A percentile compares a stretch with the other conserved stretches of the same genome.
Evolutionary conservation across 768 basidiomycete species (phyloP).

Genomic region (Clavaria fumosa): DNA sequence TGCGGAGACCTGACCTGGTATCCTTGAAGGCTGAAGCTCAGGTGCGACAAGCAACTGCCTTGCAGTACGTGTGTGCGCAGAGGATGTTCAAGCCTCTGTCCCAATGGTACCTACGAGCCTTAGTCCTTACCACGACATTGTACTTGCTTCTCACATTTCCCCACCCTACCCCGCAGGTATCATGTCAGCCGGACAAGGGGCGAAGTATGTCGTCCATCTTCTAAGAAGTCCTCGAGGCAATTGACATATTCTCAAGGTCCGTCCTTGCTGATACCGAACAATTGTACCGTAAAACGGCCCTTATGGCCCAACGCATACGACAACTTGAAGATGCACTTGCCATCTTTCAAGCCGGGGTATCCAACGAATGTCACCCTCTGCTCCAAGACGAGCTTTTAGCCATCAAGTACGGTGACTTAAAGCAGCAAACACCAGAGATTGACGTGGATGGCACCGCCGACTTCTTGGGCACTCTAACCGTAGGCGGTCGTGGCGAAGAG

Average conservation of each 20-base stretch:
- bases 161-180: no score
- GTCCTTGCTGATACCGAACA: conserved; percentile 54
- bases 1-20: conserved; percentile 15
- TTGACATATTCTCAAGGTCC: conserved; percentile 20
- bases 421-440: conserved; percentile 10
- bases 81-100: conserved; percentile 56
- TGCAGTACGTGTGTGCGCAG: conserved; percentile 65
- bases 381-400: conserved; percentile 37
- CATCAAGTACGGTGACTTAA: conserved; percentile 18
- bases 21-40: conserved; percentile 48
- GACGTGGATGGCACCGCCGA: conserved; percentile 30
- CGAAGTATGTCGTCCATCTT: conserved; percentile 29
- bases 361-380: conserved; percentile 42
- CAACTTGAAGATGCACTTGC: conserved; percentile 47
- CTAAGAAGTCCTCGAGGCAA: background rate
- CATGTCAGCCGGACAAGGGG: conserved; percentile 71
- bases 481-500: conserved; percentile 44
- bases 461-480: conserved; percentile 43
- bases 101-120: conserved; percentile 63
- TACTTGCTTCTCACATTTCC: no score
- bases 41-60: conserved; percentile 71
- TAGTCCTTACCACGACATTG: no score
- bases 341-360: conserved; percentile 32
- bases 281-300: conserved; percentile 39
- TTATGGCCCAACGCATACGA: conserved; percentile 38